Evolutionary conservation across 164 flowering plant species (phyloP).

Genomic region (Tetracentron sinense): DNA sequence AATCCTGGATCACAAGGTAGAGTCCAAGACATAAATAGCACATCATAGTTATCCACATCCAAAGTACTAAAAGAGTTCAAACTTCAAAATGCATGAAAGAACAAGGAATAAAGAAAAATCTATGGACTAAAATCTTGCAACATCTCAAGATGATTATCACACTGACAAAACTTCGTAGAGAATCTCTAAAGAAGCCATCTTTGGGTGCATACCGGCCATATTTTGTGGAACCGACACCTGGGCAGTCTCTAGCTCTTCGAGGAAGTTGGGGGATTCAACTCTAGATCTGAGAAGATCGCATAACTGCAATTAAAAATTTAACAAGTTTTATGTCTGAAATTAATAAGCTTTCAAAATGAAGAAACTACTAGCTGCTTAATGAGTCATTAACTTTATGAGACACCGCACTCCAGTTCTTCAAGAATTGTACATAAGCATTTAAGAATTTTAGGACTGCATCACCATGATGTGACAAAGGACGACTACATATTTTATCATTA

Average conservation of each 20-base stretch:
- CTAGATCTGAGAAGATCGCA: conserved; percentile 73
- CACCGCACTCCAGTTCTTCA: background rate
- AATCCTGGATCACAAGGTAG: background rate
- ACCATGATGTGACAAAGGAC: background rate
- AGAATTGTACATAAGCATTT: background rate
- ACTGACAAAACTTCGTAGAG: background rate
- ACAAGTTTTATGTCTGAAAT: background rate
- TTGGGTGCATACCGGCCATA: conserved; percentile 42
- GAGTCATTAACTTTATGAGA: background rate
- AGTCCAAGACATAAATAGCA: background rate
- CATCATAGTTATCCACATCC: background rate
- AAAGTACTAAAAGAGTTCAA: background rate
- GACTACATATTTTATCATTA: background rate
- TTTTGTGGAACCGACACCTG: conserved; percentile 44
- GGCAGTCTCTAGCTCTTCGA: conserved; percentile 68
- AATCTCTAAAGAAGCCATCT: background rate
- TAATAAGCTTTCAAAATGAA: background rate
- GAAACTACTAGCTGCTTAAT: background rate
- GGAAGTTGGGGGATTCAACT: conserved; percentile 71
- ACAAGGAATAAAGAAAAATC: background rate
- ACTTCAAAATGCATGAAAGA: background rate
- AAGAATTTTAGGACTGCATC: background rate
- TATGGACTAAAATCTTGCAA: background rate
- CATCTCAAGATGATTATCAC: background rate
- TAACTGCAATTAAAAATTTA: conserved; percentile 44